phyloP scores from a whole-genome alignment of 805 yeast genomes.

The Yarrowia sp. region DNA sequence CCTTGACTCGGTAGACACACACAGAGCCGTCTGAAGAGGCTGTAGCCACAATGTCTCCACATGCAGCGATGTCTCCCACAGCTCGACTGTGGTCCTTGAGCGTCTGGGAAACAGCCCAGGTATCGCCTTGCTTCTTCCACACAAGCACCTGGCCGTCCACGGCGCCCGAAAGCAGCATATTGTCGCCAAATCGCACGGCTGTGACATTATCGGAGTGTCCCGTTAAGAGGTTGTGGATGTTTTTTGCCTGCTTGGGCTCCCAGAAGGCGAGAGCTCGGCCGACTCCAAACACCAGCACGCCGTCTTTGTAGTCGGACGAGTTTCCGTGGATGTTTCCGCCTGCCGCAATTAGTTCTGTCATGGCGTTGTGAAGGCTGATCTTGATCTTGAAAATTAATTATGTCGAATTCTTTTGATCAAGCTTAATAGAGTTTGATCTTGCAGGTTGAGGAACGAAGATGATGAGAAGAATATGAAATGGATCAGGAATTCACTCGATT shows the following conservation, averaged over 20 bases:
- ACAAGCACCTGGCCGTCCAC: slow-evolving; percentile 64
- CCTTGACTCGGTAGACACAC: neutral
- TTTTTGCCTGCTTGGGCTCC: slow-evolving; percentile 28
- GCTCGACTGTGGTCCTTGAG: slow-evolving; percentile 50
- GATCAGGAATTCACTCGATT: no score
- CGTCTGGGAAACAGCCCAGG: slow-evolving; percentile 34
- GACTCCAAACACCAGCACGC: slow-evolving; percentile 46
- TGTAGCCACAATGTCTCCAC: slow-evolving; percentile 46
- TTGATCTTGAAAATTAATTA: neutral
- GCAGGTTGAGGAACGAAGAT: no score
- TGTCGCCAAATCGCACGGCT: slow-evolving; percentile 35
- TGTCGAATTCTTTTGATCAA: neutral
- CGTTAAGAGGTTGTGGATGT: slow-evolving; percentile 1
- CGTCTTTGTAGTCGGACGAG: slow-evolving; percentile 32
- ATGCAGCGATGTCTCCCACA: slow-evolving; percentile 53
- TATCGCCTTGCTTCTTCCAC: slow-evolving; percentile 46
- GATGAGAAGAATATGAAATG: no score
- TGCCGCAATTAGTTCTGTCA: slow-evolving; percentile 29
- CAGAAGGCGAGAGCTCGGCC: slow-evolving; percentile 33
- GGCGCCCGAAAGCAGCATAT: slow-evolving; percentile 56
- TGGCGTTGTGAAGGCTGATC: neutral
- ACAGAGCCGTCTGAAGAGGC: slow-evolving; percentile 66
- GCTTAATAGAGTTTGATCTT: no score
- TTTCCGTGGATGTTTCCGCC: slow-evolving; percentile 35
- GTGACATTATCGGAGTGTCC: slow-evolving; percentile 14